These are phyloP conservation scores for Cryphonectria parasitica DNA, from an alignment of 2,329 filamentous ascomycete species.

Conservation along the genomic window DNA sequence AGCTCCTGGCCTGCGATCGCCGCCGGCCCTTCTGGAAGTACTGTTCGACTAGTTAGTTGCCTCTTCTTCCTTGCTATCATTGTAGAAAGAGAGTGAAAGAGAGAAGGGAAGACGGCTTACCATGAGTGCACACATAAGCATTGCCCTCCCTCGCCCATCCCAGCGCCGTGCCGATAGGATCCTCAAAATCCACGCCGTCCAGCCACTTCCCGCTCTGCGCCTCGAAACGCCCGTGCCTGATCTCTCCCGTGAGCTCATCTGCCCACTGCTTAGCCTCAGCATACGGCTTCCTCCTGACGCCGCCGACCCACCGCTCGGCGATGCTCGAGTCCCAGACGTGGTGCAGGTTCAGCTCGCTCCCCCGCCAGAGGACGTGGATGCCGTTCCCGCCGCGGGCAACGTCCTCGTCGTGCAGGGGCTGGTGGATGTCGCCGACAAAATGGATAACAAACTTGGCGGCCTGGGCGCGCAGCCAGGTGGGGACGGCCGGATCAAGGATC, in stretches of 20 bases:
- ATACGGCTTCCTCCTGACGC: slow-evolving; percentile 54
- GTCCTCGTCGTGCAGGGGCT: slow-evolving; percentile 69
- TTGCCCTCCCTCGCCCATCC: slow-evolving; percentile 68
- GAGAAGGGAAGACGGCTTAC: slow-evolving; percentile 43
- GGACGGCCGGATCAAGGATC: slow-evolving; percentile 51
- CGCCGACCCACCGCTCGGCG: slow-evolving; percentile 65
- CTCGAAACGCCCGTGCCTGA: slow-evolving; percentile 60
- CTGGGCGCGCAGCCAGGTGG: slow-evolving; percentile 53
- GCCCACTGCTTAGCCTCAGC: slow-evolving; percentile 60
- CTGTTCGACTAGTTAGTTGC: slow-evolving; percentile 40
- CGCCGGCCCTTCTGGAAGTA: slow-evolving; percentile 63
- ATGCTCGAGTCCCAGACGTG: slow-evolving; percentile 76
- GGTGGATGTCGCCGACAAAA: slow-evolving; percentile 72
- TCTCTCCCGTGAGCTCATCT: slow-evolving; percentile 55
- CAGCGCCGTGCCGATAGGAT: slow-evolving; percentile 60
- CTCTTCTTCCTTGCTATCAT: not conserved
- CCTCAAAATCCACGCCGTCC: slow-evolving; percentile 56
- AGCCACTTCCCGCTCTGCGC: slow-evolving; percentile 58
- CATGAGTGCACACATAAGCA: slow-evolving; percentile 63
- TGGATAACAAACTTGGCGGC: slow-evolving; percentile 70
- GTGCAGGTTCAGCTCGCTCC: slow-evolving; percentile 65
- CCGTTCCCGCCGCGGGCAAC: slow-evolving; percentile 69
- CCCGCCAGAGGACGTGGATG: slow-evolving; percentile 66
- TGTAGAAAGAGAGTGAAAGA: not conserved
- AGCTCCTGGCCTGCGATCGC: slow-evolving; percentile 65